phyloP scores from a whole-genome alignment of 768 basidiomycete species.

The Rhizopogon vulgaris region DNA sequence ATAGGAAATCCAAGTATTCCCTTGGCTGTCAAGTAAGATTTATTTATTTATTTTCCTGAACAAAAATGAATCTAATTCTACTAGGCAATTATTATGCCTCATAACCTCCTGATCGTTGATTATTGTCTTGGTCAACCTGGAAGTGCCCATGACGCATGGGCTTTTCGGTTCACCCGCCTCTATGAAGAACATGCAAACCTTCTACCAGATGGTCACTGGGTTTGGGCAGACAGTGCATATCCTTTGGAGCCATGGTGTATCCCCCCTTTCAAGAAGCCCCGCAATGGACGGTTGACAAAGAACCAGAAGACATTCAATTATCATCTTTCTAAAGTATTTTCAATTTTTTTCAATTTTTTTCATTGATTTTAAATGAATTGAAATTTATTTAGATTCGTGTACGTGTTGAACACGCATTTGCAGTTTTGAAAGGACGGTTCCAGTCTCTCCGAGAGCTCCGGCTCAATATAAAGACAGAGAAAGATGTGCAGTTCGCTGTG shows the following conservation, averaged over 20 bases:
- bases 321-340: slow-evolving; percentile 8
- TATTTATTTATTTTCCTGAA: slow-evolving; percentile 23
- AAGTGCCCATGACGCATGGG: slow-evolving; percentile 3
- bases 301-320: slow-evolving; percentile 14
- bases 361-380: too few species aligned
- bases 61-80: background rate
- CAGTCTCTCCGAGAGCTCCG: too few species aligned
- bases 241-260: slow-evolving; percentile 8
- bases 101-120: slow-evolving; percentile 5
- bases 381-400: too few species aligned
- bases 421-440: too few species aligned
- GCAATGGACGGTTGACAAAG: slow-evolving; percentile 8
- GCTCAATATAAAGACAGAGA: too few species aligned
- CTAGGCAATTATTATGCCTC: slow-evolving; percentile 12
- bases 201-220: background rate
- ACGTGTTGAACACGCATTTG: too few species aligned
- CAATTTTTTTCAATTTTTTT: background rate
- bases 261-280: slow-evolving; percentile 11
- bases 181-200: background rate
- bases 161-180: background rate
- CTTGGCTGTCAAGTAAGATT: slow-evolving; percentile 7
- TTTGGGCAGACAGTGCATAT: slow-evolving; percentile 5
- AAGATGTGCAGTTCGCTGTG: too few species aligned
- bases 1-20: slow-evolving; percentile 13
- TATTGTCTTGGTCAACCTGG: slow-evolving; percentile 5